Conservation (phyloP, 2,329 filamentous ascomycete species). For the Karstenula rhodostoma region DNA sequence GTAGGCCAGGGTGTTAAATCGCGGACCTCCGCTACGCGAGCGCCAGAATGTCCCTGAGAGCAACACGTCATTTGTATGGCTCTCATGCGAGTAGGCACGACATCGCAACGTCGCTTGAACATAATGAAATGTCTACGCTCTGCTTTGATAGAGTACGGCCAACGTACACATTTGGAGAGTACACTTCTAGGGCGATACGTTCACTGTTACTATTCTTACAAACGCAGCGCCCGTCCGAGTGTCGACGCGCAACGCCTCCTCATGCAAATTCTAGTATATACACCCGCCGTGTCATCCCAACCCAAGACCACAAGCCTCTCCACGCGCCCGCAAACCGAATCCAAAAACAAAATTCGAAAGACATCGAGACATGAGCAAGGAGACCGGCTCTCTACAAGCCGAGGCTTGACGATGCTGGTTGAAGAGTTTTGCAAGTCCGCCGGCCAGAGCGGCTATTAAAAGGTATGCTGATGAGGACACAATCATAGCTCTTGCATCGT, state of each 20-base stretch:
- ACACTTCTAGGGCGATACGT: too few species aligned
- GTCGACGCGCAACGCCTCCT: conserved; percentile 33
- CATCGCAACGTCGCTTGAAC: too few species aligned
- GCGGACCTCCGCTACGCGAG: conserved; percentile 6
- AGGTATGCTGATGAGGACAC: conserved; percentile 16
- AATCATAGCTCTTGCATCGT: conserved; percentile 11
- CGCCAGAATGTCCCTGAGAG: not conserved
- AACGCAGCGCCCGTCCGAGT: conserved; percentile 17
- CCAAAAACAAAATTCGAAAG: conserved; percentile 17
- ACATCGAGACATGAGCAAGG: conserved; percentile 18
- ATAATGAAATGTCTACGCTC: too few species aligned
- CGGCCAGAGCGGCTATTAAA: conserved; percentile 16
- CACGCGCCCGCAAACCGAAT: conserved; percentile 29
- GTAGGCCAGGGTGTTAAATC: conserved; percentile 4
- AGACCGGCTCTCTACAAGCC: conserved; percentile 23
- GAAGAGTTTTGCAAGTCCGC: conserved; percentile 10
- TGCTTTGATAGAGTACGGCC: too few species aligned
- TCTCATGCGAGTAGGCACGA: too few species aligned
- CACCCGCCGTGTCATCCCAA: conserved; percentile 21
- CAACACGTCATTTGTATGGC: conserved; percentile 3
- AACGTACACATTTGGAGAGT: too few species aligned
- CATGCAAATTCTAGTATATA: conserved; percentile 48
- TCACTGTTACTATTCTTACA: conserved; percentile 28
- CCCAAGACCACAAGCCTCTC: conserved; percentile 12
- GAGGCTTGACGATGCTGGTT: conserved; percentile 15